Percentiles rank a stretch among this genome's conserved stretches.
phyloP scores from a whole-genome alignment of 2,329 filamentous ascomycete genomes.

The Lasiodiplodia sp. region DNA sequence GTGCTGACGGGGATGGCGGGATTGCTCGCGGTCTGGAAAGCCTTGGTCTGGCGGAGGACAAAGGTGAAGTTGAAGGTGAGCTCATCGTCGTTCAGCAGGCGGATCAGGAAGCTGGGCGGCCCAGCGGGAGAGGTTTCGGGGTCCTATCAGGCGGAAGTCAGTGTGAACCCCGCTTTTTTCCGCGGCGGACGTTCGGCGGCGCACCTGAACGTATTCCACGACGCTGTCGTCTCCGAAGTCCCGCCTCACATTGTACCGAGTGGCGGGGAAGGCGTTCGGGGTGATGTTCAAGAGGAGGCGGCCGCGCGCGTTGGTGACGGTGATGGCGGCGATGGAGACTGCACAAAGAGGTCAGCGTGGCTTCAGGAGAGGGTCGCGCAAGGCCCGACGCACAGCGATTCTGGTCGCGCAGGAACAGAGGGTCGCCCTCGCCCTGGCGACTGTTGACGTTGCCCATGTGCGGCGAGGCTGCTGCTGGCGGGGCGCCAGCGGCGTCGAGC shows the following conservation, averaged over 20 bases:
- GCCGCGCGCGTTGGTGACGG: slow-evolving; percentile 79
- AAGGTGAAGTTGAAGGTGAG: slow-evolving; percentile 94
- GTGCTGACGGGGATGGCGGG: slow-evolving; percentile 40
- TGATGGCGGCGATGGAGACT: slow-evolving; percentile 89
- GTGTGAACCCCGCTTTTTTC: slow-evolving; percentile 30
- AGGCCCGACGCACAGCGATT: slow-evolving; percentile 73
- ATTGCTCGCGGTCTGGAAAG: slow-evolving; percentile 51
- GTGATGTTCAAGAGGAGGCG: slow-evolving; percentile 78
- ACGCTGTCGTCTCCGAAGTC: slow-evolving; percentile 75
- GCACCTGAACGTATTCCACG: slow-evolving; percentile 91
- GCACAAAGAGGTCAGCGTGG: slow-evolving; percentile 31
- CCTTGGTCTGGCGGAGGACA: slow-evolving; percentile 67
- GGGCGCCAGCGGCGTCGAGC: slow-evolving; percentile 17
- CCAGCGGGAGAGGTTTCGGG: slow-evolving; percentile 63
- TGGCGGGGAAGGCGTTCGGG: slow-evolving; percentile 88
- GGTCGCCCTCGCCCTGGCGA: slow-evolving; percentile 77
- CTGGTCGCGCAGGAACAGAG: slow-evolving; percentile 89
- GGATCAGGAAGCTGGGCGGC: slow-evolving; percentile 79
- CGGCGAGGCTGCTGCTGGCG: slow-evolving; percentile 28
- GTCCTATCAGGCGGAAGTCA: slow-evolving; percentile 65
- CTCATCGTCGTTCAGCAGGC: slow-evolving; percentile 89
- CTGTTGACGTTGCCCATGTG: slow-evolving; percentile 92
- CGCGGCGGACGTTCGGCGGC: slow-evolving; percentile 36
- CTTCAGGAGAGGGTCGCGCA: slow-evolving; percentile 21
- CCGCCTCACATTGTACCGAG: slow-evolving; percentile 75